Evolutionary conservation across 257 asterid genomes (phyloP).

Genomic region (Lantana camara): DNA sequence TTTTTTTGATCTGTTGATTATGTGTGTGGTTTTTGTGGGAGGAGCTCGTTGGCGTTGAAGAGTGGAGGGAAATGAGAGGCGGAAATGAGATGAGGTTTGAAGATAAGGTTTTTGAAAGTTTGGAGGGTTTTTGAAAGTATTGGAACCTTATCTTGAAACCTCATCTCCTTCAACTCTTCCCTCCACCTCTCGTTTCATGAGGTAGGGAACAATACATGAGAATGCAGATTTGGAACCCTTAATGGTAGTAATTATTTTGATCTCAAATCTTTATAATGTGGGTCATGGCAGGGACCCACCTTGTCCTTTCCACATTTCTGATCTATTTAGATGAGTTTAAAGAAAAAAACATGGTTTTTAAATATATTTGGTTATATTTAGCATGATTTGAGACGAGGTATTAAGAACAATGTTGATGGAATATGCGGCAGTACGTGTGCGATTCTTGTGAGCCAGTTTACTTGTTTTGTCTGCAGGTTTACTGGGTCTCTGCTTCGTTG

Average conservation of each 20-base stretch:
- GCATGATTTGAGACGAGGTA: too few relatives aligned
- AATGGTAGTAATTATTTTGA: background rate
- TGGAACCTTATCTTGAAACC: too few relatives aligned
- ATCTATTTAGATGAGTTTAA: too few relatives aligned
- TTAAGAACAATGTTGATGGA: too few relatives aligned
- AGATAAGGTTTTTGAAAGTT: slow-evolving; percentile 74
- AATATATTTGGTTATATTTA: too few relatives aligned
- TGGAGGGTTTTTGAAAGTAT: slow-evolving; percentile 27
- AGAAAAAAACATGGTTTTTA: too few relatives aligned
- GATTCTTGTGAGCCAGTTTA: background rate
- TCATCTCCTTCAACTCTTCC: too few relatives aligned
- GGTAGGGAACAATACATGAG: slow-evolving; percentile 22
- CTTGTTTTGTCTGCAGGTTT: background rate
- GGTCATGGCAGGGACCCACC: too few relatives aligned
- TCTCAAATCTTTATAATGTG: background rate
- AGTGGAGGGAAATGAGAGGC: slow-evolving; percentile 64
- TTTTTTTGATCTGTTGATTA: slow-evolving; percentile 36
- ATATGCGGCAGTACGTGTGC: slow-evolving; percentile 32
- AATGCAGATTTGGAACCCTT: background rate
- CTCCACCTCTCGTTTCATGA: slow-evolving; percentile 5
- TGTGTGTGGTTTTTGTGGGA: slow-evolving; percentile 45
- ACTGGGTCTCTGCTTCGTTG: background rate
- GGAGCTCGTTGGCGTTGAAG: slow-evolving; percentile 36
- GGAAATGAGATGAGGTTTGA: slow-evolving; percentile 77
- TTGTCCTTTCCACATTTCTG: too few relatives aligned